These are phyloP conservation scores for Ceratocystis cacaofunesta DNA, from an alignment of 2,329 filamentous ascomycete genomes.

Conservation along the genomic window DNA sequence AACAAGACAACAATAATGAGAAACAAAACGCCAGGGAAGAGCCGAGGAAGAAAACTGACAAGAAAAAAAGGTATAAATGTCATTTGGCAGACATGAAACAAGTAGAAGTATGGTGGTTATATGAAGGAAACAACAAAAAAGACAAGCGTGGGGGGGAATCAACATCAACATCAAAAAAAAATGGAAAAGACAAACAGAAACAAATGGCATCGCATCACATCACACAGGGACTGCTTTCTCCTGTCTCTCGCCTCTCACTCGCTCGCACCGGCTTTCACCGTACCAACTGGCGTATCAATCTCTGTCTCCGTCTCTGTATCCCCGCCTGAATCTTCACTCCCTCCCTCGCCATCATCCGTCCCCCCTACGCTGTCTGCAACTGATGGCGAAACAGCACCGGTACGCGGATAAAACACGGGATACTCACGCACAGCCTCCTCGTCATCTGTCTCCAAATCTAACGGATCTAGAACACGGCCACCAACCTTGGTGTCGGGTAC, in stretches of 20 bases:
- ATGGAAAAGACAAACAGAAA: background rate
- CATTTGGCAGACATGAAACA: conserved; percentile 2
- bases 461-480: conserved; percentile 55
- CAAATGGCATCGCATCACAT: too few relatives aligned
- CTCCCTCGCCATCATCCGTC: conserved; percentile 21
- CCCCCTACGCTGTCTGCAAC: conserved; percentile 10
- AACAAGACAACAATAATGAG: background rate
- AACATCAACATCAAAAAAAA: conserved; percentile 7
- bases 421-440: conserved; percentile 14
- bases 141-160: conserved; percentile 2
- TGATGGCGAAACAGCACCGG: conserved; percentile 13
- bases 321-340: conserved; percentile 19
- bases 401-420: conserved; percentile 16
- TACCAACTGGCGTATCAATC: conserved; percentile 10
- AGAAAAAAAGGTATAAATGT: background rate
- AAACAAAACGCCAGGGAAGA: background rate
- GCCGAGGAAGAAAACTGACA: background rate
- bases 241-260: background rate
- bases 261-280: background rate
- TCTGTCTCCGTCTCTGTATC: conserved; percentile 18
- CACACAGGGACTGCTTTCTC: too few relatives aligned
- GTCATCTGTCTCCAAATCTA: conserved; percentile 44
- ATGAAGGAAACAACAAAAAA: background rate
- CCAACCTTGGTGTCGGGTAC: conserved; percentile 69
- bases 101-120: background rate